Percentiles rank a stretch among this genome's conserved stretches.
Evolutionary conservation across 805 yeast genomes (phyloP).

Genomic region (Clavispora phyllophila): DNA sequence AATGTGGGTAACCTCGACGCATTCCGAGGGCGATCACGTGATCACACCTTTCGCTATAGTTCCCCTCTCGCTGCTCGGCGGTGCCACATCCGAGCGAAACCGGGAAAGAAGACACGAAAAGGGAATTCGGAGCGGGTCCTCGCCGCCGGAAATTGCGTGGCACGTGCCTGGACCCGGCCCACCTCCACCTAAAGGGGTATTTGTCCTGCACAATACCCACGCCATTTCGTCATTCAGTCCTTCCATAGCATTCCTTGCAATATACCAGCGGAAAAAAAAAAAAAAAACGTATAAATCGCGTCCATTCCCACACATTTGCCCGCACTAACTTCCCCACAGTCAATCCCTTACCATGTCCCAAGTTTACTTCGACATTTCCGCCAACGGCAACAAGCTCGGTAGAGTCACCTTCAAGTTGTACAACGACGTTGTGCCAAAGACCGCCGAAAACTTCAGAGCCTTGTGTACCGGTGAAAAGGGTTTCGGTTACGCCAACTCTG

Average conservation of each 20-base stretch:
- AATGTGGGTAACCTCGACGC: not conserved
- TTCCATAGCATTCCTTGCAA: not conserved
- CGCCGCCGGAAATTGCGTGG: not conserved
- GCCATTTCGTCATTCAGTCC: conserved; percentile 1
- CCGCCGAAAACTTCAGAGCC: conserved; percentile 94
- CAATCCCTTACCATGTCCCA: conserved; percentile 44
- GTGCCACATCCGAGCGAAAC: too few relatives aligned
- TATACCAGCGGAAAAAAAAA: not conserved
- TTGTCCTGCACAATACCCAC: not conserved
- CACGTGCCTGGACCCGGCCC: not conserved
- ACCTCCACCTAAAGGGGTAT: not conserved
- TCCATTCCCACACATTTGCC: not conserved
- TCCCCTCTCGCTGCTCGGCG: too few relatives aligned
- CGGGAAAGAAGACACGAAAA: too few relatives aligned
- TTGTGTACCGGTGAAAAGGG: conserved; percentile 94
- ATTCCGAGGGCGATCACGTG: not conserved
- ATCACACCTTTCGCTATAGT: too few relatives aligned
- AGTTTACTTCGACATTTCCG: conserved; percentile 79
- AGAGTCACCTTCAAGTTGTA: conserved; percentile 82
- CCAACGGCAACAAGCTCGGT: conserved; percentile 67
- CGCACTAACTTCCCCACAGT: not conserved
- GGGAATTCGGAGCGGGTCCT: too few relatives aligned
- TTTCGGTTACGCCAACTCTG: conserved; percentile 76
- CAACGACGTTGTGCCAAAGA: conserved; percentile 91
- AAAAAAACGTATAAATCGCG: not conserved